These are phyloP conservation scores for Gynandropsis gynandra DNA, from an alignment of 345 rosid genomes.

Conservation along the genomic window DNA sequence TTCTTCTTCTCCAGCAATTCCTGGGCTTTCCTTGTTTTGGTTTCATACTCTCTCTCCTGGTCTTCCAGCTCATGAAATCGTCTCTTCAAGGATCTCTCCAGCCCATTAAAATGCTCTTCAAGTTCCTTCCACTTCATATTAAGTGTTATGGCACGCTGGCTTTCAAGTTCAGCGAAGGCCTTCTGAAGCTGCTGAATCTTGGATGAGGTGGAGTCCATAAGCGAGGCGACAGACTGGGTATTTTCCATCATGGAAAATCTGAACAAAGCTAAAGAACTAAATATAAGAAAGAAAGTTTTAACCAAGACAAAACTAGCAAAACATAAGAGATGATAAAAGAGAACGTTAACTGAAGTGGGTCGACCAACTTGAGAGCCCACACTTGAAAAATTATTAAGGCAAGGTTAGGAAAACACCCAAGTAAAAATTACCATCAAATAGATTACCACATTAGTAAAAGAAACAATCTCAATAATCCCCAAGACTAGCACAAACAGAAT, in stretches of 20 bases:
- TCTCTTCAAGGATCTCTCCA: conserved; percentile 94
- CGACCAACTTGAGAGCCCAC: no score
- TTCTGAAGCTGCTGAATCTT: conserved; percentile 98
- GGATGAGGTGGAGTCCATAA: conserved; percentile 73
- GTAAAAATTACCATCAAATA: background rate
- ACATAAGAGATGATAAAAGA: background rate
- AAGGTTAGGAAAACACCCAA: no score
- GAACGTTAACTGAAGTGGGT: background rate
- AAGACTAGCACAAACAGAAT: conserved; percentile 9
- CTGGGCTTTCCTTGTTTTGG: conserved; percentile 67
- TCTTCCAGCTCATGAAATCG: conserved; percentile 97
- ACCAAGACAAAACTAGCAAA: background rate
- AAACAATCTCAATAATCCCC: conserved; percentile 1
- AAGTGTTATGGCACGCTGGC: conserved; percentile 80
- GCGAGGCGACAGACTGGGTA: conserved; percentile 56
- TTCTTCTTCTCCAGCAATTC: conserved; percentile 65
- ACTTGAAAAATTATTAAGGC: no score
- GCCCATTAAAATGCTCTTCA: conserved; percentile 97
- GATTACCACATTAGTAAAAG: conserved; percentile 3
- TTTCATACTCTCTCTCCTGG: conserved; percentile 75
- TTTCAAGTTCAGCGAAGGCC: conserved; percentile 98
- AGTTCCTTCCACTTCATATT: conserved; percentile 95
- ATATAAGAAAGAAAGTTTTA: background rate
- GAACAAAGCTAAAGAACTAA: conserved; percentile 3
- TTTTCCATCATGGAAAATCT: conserved; percentile 63